These are phyloP conservation scores for Aspergillus aculeatinus DNA, from an alignment of 2,329 filamentous ascomycete species.

Conservation along the genomic window DNA sequence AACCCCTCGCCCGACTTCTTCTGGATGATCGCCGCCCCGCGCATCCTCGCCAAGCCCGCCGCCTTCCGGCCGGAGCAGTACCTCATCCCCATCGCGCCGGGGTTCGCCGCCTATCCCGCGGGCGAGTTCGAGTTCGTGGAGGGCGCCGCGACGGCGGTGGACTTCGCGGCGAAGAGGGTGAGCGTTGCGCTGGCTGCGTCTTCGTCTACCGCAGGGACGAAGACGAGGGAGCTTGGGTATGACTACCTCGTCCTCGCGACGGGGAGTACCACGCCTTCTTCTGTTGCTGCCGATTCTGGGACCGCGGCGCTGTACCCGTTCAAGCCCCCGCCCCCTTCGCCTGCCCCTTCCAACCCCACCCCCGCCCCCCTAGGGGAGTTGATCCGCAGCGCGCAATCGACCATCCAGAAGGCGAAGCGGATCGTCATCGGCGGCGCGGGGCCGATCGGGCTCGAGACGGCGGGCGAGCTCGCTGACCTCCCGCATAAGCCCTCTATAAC, in stretches of 20 bases:
- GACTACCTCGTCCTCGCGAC: slow-evolving; percentile 59
- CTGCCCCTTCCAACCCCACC: slow-evolving; percentile 35
- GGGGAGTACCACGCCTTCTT: slow-evolving; percentile 49
- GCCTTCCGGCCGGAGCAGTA: slow-evolving; percentile 50
- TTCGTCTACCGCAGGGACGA: too few species aligned
- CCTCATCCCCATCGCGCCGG: slow-evolving; percentile 50
- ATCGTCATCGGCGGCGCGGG: slow-evolving; percentile 53
- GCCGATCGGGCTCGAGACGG: slow-evolving; percentile 50
- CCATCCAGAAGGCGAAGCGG: slow-evolving; percentile 39
- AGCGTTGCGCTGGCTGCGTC: slow-evolving; percentile 28
- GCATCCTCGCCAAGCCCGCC: slow-evolving; percentile 51
- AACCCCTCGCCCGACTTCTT: slow-evolving; percentile 55
- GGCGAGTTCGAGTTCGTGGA: slow-evolving; percentile 53
- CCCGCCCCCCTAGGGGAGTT: slow-evolving; percentile 35
- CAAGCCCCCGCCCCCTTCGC: background rate
- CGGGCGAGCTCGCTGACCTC: slow-evolving; percentile 49
- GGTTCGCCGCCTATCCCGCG: slow-evolving; percentile 52
- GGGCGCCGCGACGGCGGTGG: slow-evolving; percentile 49
- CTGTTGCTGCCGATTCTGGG: fast-evolving
- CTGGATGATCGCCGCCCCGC: slow-evolving; percentile 55
- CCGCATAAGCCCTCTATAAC: slow-evolving; percentile 31
- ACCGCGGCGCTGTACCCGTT: background rate
- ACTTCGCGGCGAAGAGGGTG: slow-evolving; percentile 46
- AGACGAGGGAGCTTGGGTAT: slow-evolving; percentile 41
- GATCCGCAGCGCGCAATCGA: slow-evolving; percentile 36